Percentiles rank a stretch among this genome's conserved stretches.
phyloP scores from a whole-genome alignment of 176 grass and related monocot genomes.

The Lolium multiflorum region DNA sequence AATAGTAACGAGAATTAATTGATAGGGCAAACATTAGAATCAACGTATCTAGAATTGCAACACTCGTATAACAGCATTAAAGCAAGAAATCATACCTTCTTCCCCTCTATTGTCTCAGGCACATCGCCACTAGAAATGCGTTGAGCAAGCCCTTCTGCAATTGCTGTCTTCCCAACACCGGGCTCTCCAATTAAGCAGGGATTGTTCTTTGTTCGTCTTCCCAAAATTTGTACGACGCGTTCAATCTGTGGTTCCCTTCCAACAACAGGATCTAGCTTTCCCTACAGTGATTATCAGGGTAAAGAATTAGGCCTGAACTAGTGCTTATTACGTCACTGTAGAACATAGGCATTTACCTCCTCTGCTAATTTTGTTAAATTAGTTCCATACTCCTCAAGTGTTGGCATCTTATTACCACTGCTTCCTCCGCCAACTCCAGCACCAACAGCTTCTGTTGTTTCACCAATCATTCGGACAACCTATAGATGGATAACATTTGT shows the following conservation, averaged over 20 bases:
- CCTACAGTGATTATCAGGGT: constrained; percentile 52
- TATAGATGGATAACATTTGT: constrained; percentile 45
- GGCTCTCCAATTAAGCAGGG: constrained; percentile 98
- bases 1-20: constrained; percentile 16
- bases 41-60: neutral
- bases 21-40: constrained; percentile 16
- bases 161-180: constrained; percentile 98
- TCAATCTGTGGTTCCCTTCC: constrained; percentile 91
- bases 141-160: constrained; percentile 97
- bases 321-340: neutral
- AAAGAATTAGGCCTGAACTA: constrained; percentile 13
- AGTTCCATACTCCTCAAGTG: constrained; percentile 96
- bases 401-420: constrained; percentile 95
- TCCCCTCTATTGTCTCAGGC: constrained; percentile 97
- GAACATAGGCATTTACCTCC: constrained; percentile 68
- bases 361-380: constrained; percentile 96
- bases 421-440: constrained; percentile 90
- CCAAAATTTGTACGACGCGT: constrained; percentile 90
- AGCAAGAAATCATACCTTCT: constrained; percentile 66
- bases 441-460: constrained; percentile 94
- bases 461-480: constrained; percentile 96
- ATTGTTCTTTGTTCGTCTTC: constrained; percentile 95
- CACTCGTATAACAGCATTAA: neutral
- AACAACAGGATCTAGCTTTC: constrained; percentile 96
- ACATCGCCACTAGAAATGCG: constrained; percentile 86